phyloP scores from a whole-genome alignment of 257 asterid genomes.

The Rauvolfia tetraphylla region DNA sequence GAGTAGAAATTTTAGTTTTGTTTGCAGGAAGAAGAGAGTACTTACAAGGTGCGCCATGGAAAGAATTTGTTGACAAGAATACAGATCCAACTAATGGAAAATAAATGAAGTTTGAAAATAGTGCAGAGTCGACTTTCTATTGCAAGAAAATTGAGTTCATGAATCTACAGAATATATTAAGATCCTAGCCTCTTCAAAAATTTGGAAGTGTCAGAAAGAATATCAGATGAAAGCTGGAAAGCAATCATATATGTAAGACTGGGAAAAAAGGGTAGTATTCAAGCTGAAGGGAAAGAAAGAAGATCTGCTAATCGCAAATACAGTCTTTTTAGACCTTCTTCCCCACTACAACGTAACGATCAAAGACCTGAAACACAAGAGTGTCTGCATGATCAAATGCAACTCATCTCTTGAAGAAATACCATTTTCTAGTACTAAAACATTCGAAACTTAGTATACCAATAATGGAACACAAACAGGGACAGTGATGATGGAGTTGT shows the following conservation, averaged over 20 bases:
- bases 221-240: not conserved
- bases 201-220: not conserved
- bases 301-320: too few relatives aligned
- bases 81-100: not conserved
- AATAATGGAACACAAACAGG: too few relatives aligned
- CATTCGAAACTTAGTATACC: not conserved
- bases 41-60: not conserved
- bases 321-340: too few relatives aligned
- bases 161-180: not conserved
- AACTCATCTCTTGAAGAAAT: not conserved
- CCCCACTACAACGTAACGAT: too few relatives aligned
- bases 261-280: not conserved
- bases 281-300: not conserved
- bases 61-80: not conserved
- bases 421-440: not conserved
- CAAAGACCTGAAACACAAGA: not conserved
- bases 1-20: not conserved
- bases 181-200: not conserved
- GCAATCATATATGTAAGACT: not conserved
- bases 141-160: not conserved
- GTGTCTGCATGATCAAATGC: not conserved
- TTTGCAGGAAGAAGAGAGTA: not conserved
- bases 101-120: not conserved
- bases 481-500: not conserved
- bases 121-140: not conserved